phyloP scores from a whole-genome alignment of 192 early-diverging fungal species.

The Coemansia sp. region DNA sequence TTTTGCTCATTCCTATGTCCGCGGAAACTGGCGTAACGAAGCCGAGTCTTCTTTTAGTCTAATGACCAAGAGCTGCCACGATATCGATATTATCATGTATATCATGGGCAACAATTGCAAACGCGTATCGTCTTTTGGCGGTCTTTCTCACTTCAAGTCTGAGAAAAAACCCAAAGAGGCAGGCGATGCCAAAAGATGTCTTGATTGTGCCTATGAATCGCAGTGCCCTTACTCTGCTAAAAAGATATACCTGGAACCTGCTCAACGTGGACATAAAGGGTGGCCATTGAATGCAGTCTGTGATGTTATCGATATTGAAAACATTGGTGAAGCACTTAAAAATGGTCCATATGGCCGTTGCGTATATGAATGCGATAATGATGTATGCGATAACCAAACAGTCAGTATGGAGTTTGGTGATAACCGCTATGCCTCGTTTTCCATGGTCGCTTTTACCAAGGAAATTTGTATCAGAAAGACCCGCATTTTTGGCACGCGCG shows the following conservation, averaged over 20 bases:
- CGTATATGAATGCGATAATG: conserved; percentile 68
- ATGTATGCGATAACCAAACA: conserved; percentile 67
- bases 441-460: conserved; percentile 58
- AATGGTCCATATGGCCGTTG: conserved; percentile 61
- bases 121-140: conserved; percentile 57
- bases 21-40: conserved; percentile 64
- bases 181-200: conserved; percentile 53
- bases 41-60: conserved; percentile 54
- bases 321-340: conserved; percentile 41
- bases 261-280: conserved; percentile 25
- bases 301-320: conserved; percentile 54
- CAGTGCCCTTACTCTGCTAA: conserved; percentile 61
- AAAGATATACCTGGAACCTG: conserved; percentile 51
- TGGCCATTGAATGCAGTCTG: conserved; percentile 60
- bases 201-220: conserved; percentile 53
- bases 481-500: conserved; percentile 53
- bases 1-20: conserved; percentile 63
- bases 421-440: conserved; percentile 52
- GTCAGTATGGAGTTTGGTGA: conserved; percentile 56
- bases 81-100: conserved; percentile 54
- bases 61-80: conserved; percentile 61
- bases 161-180: conserved; percentile 57
- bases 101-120: conserved; percentile 30
- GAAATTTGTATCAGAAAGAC: conserved; percentile 54
- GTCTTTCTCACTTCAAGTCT: conserved; percentile 56